Base-by-base conservation (phyloP, 108 stramenopile species). In the Skeletonema potamos region DNA sequence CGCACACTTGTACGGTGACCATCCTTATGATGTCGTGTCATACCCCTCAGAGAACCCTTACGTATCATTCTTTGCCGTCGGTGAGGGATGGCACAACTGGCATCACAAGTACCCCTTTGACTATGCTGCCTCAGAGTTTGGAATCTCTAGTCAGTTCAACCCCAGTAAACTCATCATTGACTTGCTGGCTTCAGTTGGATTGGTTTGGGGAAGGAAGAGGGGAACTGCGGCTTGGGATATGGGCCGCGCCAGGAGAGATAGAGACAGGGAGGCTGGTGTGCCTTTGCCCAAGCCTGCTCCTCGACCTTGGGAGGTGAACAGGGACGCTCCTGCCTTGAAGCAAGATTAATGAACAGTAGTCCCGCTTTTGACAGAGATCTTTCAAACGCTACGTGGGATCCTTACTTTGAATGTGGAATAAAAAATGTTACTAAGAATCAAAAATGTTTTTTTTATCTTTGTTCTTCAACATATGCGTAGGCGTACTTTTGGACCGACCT, bases 41-140 rank as follows among this genome's bases (percentile, higher is more conserved):
- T 97, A 97, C 79, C 98, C 99, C 8, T 89, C 97, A 9, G 97
- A 99, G 84, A 98, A 97, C 77, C 96, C 98, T 7, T 83, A 97
- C 66, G 98, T 98, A 20, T 94, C 95, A 24, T 87, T 95, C 72
- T 90, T 88, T 58, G 92, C 96, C 27, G 82, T 99, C 24, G 99
- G 99, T 6, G 99, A 99, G 85, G 99, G 99, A 76, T 99, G 98
- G 98, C 99, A 99, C 88, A 99, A 99, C 94, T 99, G 98, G 98
- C 99, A 99, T 78, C 99, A 99, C 95, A 97, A 98, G 74, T 99
- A 98, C 81, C 99, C 99, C 59, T 98, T 92, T 84, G 98, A 99
- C 76, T 99, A 99, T 76, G 96, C 97, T 54, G 97, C 98, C 5
- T 90, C 91, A 28, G 98, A 99, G 85, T 98, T 92, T 64, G 98